phyloP scores from a whole-genome alignment of 139 green algal species.

The Coccomyxa sp. region DNA sequence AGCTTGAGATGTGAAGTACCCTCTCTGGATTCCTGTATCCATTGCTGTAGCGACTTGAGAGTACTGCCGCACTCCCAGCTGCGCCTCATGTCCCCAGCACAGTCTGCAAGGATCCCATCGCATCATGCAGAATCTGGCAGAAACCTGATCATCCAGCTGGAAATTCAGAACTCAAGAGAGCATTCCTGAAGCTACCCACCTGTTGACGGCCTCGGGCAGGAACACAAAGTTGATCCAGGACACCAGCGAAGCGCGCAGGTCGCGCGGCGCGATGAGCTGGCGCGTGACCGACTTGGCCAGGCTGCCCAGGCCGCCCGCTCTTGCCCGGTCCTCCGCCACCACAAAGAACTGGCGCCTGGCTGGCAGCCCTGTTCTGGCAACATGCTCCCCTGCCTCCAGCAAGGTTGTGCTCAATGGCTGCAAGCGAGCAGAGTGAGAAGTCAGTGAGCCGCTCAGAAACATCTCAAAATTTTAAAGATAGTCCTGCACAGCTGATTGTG shows the following conservation, averaged over 20 bases:
- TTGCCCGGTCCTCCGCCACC: slow-evolving; percentile 1
- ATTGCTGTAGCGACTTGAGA: too few species aligned
- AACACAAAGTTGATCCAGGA: slow-evolving; percentile 1
- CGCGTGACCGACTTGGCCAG: background rate
- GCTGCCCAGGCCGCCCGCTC: background rate
- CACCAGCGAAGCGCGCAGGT: background rate
- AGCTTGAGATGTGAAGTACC: background rate
- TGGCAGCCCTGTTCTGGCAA: background rate
- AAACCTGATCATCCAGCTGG: background rate
- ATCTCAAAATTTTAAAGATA: background rate
- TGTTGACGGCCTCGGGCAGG: slow-evolving; percentile 3
- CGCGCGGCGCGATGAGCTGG: background rate
- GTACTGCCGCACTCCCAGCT: background rate
- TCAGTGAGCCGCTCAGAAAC: background rate
- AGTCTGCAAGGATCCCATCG: background rate
- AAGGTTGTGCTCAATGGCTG: background rate
- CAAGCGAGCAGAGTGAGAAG: background rate
- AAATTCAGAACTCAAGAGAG: background rate
- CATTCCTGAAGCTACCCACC: background rate
- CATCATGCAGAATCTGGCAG: background rate
- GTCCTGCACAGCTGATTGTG: background rate
- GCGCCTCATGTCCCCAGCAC: background rate
- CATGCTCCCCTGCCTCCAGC: background rate
- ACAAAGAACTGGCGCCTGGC: background rate
- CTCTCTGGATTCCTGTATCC: background rate